Evolutionary conservation across 345 rosid genomes (phyloP), one percentile per base, ranked within the genome.

Genomic region (Hypericum perforatum): DNA sequence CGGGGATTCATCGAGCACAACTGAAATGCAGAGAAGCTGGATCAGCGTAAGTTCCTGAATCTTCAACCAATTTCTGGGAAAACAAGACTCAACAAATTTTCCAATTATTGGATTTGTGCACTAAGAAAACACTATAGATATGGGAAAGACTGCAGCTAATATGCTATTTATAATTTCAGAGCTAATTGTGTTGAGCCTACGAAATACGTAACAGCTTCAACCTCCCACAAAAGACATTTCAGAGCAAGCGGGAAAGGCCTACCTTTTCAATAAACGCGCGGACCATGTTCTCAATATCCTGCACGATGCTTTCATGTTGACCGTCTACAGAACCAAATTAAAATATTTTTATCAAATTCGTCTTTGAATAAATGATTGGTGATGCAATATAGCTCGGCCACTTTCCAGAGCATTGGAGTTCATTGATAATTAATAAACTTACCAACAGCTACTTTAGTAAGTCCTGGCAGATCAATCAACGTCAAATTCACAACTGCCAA

Each of bases 401-500:
- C 44, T 36, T 32, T 45, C 8, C 50, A 44, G 8, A 62, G 16
- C 32, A 49, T 61, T 53, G 54, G 12, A 46, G 0, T 7, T 12
- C 29, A 50, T 43, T 40, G 56, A n/a, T 43, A 40, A 39, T 41
- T 56, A 50, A 22, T 22, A 22, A 1, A 62, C 85, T 76, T 61
- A 91, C 98, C 96, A 43, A 91, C 81, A 69, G 98, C 98, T 64
- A 91, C 90, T 77, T 91, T 91, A 50, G 98, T 91, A 51, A 91
- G 88, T 45, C 96, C 98, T 55, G 98, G 98, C 68, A 87, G 98
- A 72, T 91, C 98, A 49, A 91, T 59, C 70, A 91, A 70, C 42
- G 98, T 91, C 85, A 91, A 72, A 76, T 91, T 91, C 61, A 87
- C 98, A 74, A 91, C 98, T 87, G 74, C 77, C 43, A 57, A 58